A percentile compares a stretch with the other conserved stretches of the same genome.
Evolutionary conservation across 2,329 filamentous ascomycete species (phyloP).

Genomic region (Phaeosphaeria sp.): DNA sequence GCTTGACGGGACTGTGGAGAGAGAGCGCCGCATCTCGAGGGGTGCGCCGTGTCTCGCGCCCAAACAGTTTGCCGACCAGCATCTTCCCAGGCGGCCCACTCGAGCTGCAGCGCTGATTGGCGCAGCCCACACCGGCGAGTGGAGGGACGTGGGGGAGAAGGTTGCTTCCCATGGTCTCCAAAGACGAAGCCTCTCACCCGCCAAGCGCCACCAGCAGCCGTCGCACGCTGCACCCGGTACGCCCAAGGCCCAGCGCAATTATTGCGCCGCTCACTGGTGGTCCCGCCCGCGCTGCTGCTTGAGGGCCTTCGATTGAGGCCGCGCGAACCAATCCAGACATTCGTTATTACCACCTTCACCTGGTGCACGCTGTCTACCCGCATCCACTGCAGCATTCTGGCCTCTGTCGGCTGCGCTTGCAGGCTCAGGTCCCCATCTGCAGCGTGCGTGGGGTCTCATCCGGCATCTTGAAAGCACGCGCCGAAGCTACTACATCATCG

Average conservation of each 20-base stretch:
- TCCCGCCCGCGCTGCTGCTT: conserved; percentile 2
- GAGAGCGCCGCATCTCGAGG: conserved; percentile 8
- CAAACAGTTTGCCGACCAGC: conserved; percentile 10
- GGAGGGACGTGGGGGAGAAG: conserved; percentile 10
- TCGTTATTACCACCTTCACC: background rate
- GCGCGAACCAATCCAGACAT: background rate
- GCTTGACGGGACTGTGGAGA: conserved; percentile 19
- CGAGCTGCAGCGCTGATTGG: conserved; percentile 20
- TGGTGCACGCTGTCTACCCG: conserved; percentile 2
- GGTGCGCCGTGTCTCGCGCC: background rate
- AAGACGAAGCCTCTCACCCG: background rate
- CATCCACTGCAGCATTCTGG: conserved; percentile 6
- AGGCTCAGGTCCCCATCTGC: conserved; percentile 17
- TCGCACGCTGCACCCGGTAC: conserved; percentile 30
- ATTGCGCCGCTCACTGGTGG: conserved; percentile 32
- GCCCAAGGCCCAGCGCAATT: conserved; percentile 20
- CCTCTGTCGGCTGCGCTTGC: conserved; percentile 27
- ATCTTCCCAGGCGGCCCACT: conserved; percentile 12
- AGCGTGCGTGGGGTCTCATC: conserved; percentile 36
- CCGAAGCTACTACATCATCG: conserved; percentile 41
- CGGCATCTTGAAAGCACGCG: conserved; percentile 33
- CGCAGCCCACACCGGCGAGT: conserved; percentile 13
- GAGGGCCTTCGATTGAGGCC: background rate
- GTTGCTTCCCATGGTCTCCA: conserved; percentile 6
- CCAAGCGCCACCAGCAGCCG: conserved; percentile 30